phyloP scores from a whole-genome alignment of 108 stramenopile species.

The Skeletonema potamos region DNA sequence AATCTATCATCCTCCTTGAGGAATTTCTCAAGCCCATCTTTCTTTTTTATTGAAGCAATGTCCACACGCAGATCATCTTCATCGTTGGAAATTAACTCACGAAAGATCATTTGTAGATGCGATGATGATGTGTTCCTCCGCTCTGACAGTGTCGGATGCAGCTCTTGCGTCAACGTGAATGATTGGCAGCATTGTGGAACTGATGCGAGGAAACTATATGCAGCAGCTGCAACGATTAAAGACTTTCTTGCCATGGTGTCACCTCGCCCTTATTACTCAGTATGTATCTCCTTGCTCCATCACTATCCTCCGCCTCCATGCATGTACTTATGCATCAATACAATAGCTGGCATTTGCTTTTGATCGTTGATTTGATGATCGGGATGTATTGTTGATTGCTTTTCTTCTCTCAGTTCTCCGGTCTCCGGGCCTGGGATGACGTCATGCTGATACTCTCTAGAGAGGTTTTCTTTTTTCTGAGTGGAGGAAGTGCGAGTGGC shows the following conservation, averaged over 20 bases:
- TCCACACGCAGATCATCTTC: conserved; percentile 28
- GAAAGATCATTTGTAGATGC: conserved; percentile 14
- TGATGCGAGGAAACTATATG: background rate
- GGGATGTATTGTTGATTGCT: too few relatives aligned
- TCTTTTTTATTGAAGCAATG: conserved; percentile 19
- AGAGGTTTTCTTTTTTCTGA: background rate
- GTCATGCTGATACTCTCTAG: background rate
- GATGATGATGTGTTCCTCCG: background rate
- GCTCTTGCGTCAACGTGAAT: background rate
- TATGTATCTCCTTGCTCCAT: too few relatives aligned
- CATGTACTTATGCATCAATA: too few relatives aligned
- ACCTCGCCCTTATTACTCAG: too few relatives aligned
- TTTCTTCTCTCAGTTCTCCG: background rate
- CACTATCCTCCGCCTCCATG: too few relatives aligned
- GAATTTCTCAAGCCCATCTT: conserved; percentile 28
- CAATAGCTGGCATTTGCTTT: too few relatives aligned
- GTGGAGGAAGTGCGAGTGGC: too few relatives aligned
- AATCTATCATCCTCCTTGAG: conserved; percentile 26
- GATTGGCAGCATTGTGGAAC: background rate
- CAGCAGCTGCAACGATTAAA: background rate
- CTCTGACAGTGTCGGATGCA: background rate
- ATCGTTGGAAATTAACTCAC: conserved; percentile 29
- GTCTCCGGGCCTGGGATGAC: too few relatives aligned
- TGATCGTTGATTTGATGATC: too few relatives aligned
- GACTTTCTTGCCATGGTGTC: background rate